Evolutionary conservation across 2,329 filamentous ascomycete genomes (phyloP), one percentile per base, ranked within the genome.

Genomic region (Emmonsiellopsis sp.): DNA sequence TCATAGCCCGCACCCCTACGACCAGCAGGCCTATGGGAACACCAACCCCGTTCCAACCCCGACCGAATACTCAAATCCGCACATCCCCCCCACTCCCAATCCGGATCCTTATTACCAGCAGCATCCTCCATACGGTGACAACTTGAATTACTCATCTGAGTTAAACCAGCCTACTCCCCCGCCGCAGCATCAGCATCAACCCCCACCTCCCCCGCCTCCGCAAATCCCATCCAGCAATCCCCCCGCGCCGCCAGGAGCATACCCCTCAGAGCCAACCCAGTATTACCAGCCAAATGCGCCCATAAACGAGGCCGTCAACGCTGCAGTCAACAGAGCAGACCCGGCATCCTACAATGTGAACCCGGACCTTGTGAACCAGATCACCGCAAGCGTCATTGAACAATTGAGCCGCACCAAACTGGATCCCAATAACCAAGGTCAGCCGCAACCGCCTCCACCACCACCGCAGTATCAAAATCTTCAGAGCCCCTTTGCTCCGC

Each of bases 291-390:
- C 58, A 17, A 13, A n/a, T 9, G 65, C 65, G 5, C 75, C 75
- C 10, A 74, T 83, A 58, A 77, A 78, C 59, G 78, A 81, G 60
- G 80, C 79, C 36, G 77, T 83, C 58, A 76, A 73, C 59, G 75
- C 76, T 57, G 79, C 79, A 8, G 79, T 81, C 55, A 71, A 78
- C 59, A 74, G 74, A 50, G 71, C 75, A 9, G 71, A 77, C 42
- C 17, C 21, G 21, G 67, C 73, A 7, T 69, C 74, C 7, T 72
- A 71, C 54, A 73, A 76, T 40, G 68, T 85, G 10, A 77, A 82
- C 50, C 81, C 81, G 2, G 78, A 82, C 6, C 70, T 85, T 21
- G 75, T 86, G 49, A 77, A 79, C 47, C 77, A 82, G 56, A 81
- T 85, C 58, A 83, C 79, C 1, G 76, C 77, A 52, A 77, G 72